Percentiles rank a stretch among this genome's conserved stretches.
Evolutionary conservation across 2,329 filamentous ascomycete species (phyloP).

Genomic region (Colletotrichum coccodes): DNA sequence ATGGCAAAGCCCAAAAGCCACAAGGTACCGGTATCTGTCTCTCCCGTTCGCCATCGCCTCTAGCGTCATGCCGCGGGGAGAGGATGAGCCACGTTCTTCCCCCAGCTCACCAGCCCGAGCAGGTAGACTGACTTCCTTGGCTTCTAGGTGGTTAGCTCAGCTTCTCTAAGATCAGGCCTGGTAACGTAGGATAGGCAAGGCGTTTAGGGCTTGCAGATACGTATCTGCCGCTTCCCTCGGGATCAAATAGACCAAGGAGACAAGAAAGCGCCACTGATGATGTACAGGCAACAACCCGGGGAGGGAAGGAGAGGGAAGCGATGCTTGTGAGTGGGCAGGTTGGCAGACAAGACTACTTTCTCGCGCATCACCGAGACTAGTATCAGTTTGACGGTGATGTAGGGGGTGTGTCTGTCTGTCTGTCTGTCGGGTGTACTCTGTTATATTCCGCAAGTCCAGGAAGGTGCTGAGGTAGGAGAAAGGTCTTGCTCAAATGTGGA

Average conservation of each 20-base stretch:
- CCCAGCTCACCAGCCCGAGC: slow-evolving; percentile 14
- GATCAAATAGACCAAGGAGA: slow-evolving; percentile 2
- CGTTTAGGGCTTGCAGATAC: not conserved
- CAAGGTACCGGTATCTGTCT: slow-evolving; percentile 19
- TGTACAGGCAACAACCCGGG: slow-evolving; percentile 9
- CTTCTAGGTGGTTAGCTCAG: not conserved
- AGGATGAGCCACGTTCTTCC: not conserved
- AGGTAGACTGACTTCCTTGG: not conserved
- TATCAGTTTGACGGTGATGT: not conserved
- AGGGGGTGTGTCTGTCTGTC: not conserved
- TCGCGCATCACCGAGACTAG: not conserved
- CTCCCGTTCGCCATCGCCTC: slow-evolving; percentile 27
- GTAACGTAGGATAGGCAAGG: slow-evolving; percentile 26
- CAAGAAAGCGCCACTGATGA: slow-evolving; percentile 28
- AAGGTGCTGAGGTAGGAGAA: not conserved
- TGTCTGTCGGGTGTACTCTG: not conserved
- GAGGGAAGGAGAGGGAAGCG: not conserved
- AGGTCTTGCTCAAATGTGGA: slow-evolving; percentile 1
- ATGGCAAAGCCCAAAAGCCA: slow-evolving; percentile 5
- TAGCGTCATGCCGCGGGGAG: slow-evolving; percentile 5
- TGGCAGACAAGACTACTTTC: not conserved
- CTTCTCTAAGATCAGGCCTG: slow-evolving; percentile 2
- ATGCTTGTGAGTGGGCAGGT: not conserved
- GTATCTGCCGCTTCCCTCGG: slow-evolving; percentile 1
- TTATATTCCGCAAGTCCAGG: not conserved